Evolutionary conservation across 768 basidiomycete genomes (phyloP).

Genomic region (Antrodiella citrinella): DNA sequence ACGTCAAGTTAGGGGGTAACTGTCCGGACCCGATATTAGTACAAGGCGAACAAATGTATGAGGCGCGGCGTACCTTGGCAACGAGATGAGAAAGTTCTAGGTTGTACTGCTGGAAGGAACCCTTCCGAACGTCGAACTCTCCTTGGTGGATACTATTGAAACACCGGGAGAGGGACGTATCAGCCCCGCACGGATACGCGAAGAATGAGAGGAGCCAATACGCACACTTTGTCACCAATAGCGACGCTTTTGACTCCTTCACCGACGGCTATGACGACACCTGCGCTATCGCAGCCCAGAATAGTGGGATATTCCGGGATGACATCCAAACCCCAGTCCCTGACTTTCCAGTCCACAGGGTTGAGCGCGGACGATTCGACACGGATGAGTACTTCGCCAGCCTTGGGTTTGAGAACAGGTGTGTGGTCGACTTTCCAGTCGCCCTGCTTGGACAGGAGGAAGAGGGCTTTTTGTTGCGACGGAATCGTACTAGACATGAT

Average conservation of each 20-base stretch:
- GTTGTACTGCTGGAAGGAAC: slow-evolving; percentile 17
- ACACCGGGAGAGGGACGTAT: neutral
- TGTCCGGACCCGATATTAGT: too few species aligned
- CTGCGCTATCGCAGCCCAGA: slow-evolving; percentile 24
- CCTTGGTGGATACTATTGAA: neutral
- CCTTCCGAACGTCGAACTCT: slow-evolving; percentile 1
- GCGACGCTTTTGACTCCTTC: slow-evolving; percentile 18
- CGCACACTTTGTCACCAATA: slow-evolving; percentile 20
- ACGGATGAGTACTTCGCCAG: slow-evolving; percentile 25
- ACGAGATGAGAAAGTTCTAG: slow-evolving; percentile 13
- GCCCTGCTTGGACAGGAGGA: slow-evolving; percentile 6
- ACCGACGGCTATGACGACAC: slow-evolving; percentile 23
- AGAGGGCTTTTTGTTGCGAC: slow-evolving; percentile 10
- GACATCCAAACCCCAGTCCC: slow-evolving; percentile 13
- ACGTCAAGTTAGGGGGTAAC: slow-evolving; percentile 7
- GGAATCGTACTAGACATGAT: slow-evolving; percentile 3
- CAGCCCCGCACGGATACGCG: too few species aligned
- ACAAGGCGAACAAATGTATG: too few species aligned
- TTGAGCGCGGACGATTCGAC: slow-evolving; percentile 22
- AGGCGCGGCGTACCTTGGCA: slow-evolving; percentile 15
- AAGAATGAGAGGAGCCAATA: neutral
- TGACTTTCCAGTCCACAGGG: slow-evolving; percentile 29
- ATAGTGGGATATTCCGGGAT: slow-evolving; percentile 21
- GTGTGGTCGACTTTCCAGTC: slow-evolving; percentile 3
- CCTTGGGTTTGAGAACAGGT: slow-evolving; percentile 16